Base-by-base conservation (phyloP, 2,329 filamentous ascomycete genomes). In the Penicillium sp. region DNA sequence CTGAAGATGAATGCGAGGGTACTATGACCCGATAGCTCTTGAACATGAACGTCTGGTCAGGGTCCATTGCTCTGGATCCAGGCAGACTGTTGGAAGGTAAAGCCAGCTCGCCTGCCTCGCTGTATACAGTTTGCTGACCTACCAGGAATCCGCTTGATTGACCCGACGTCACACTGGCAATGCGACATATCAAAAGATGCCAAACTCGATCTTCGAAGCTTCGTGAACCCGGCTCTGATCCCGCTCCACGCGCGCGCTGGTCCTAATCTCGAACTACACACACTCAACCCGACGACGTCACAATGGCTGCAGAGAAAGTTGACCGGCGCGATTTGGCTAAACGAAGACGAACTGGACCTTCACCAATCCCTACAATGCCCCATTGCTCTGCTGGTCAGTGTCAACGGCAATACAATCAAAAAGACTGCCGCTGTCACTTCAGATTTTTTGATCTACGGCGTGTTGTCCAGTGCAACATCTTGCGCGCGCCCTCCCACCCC, bases 171-270 rank as follows among this genome's bases (percentile, higher is more conserved):
- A 20, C 64, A 61, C 46, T 64, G 64, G 55, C 68, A 71, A 52
- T 65, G 63, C 29, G 63, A 70, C 50, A 54, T 74, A 54, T 58
- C 63, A 9, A 73, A 67, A 54, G 61, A 67, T 27, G 62, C 67
- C 4, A 68, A 55, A 17, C 63, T 76, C 8, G 58, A 54, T 17
- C 51, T 75, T 21, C 64, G 62, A 26, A 65, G 65, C 52, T 72
- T 73, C 26, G 71, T 75, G 23, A 71, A 75, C 24, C 72, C 72
- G 6, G 61, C 67, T n/a, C 60, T 73, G 9, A 68, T 76, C 23
- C 73, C 73, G 24, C 60, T 75, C 4, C 69, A 73, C 50, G 71
- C 69, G n/a, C 68, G 73, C 41, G 66, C 64, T 6, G 72, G 73
- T 9, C 70, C 71, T 5, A 70, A 65, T 33, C 68, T 76, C 17